These are phyloP conservation scores for Alternaria infectoria DNA, from an alignment of 2,329 filamentous ascomycete species.

Conservation along the genomic window DNA sequence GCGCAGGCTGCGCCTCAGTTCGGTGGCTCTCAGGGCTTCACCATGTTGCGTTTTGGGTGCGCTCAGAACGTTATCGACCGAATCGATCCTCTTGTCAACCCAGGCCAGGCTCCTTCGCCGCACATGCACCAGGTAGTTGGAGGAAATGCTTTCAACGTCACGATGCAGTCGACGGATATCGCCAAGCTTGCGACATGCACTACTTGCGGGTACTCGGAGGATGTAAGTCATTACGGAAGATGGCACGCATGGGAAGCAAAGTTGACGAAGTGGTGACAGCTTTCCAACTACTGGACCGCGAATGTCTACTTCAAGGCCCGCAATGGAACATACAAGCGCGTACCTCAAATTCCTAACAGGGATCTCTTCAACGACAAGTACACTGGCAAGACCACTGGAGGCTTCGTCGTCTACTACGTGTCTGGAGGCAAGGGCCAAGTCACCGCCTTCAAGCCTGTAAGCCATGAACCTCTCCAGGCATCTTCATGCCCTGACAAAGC, in stretches of 20 bases:
- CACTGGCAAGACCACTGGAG: conserved; percentile 45
- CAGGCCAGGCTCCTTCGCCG: conserved; percentile 41
- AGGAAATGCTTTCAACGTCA: conserved; percentile 55
- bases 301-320: conserved; percentile 43
- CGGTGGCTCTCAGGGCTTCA: conserved; percentile 15
- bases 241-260: too few species aligned
- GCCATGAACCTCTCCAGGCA: neutral
- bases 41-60: conserved; percentile 45
- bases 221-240: conserved; percentile 11
- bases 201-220: conserved; percentile 43
- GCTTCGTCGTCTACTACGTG: conserved; percentile 58
- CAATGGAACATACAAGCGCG: conserved; percentile 42
- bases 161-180: conserved; percentile 49
- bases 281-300: conserved; percentile 43
- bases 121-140: conserved; percentile 52
- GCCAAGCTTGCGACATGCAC: conserved; percentile 47
- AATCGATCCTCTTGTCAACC: conserved; percentile 46
- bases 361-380: conserved; percentile 46
- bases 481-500: accelerated
- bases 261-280: neutral
- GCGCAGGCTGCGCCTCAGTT: conserved; percentile 32
- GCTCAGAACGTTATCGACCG: conserved; percentile 41
- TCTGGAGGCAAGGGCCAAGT: conserved; percentile 50
- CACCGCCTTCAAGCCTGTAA: conserved; percentile 50
- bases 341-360: conserved; percentile 37